Percentiles rank a stretch among this genome's conserved stretches.
phyloP scores from a whole-genome alignment of 345 rosid genomes.

The Dipteronia sinensis region DNA sequence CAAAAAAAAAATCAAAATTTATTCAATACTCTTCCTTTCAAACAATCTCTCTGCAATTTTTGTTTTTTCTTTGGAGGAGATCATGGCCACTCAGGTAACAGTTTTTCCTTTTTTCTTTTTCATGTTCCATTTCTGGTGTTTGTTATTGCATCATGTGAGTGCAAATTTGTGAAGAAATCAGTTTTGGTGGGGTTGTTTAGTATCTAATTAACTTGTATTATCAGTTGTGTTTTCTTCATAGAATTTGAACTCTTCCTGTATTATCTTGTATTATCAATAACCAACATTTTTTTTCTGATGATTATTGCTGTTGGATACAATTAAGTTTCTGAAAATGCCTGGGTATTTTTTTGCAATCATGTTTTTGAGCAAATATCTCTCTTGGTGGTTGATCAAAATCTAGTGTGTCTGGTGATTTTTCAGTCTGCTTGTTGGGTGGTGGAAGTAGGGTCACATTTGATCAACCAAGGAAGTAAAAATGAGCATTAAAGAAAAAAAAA shows the following conservation, averaged over 20 bases:
- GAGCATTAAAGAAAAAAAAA: not conserved
- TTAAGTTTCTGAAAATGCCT: not conserved
- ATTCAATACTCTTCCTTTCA: not conserved
- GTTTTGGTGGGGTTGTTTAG: slow-evolving; percentile 10
- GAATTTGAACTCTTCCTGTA: not conserved
- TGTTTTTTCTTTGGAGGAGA: slow-evolving; percentile 3
- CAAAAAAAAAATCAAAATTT: not conserved
- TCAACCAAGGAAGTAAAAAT: no score
- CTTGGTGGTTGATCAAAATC: no score
- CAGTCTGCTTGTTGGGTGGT: not conserved
- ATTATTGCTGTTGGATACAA: not conserved
- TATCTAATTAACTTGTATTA: not conserved
- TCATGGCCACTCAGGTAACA: slow-evolving; percentile 44
- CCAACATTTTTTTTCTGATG: not conserved
- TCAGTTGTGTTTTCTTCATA: not conserved
- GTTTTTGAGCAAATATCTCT: no score
- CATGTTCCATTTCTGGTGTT: not conserved
- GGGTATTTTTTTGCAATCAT: no score
- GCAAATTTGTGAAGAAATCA: not conserved
- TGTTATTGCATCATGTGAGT: not conserved
- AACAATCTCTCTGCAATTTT: not conserved
- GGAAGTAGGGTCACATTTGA: no score
- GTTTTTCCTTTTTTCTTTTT: not conserved
- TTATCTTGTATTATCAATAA: not conserved
- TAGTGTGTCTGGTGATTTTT: not conserved